A percentile compares a stretch with the other conserved stretches of the same genome.
Evolutionary conservation across 2,329 filamentous ascomycete species (phyloP).

Genomic region (Ustulina deusta): DNA sequence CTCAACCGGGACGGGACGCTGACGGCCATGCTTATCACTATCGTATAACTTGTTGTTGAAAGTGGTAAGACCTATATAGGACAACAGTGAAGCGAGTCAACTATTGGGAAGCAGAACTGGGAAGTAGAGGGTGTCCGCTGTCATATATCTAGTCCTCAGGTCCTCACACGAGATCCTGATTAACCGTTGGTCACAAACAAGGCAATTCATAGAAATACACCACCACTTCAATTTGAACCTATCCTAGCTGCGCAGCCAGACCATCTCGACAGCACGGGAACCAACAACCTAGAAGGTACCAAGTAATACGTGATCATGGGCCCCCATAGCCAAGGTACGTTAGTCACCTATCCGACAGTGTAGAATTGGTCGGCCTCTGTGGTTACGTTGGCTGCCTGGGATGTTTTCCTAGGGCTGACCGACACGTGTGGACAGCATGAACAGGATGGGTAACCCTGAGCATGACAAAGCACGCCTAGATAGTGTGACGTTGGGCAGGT

Average conservation of each 20-base stretch:
- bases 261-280: conserved; percentile 22
- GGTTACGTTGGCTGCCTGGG: conserved; percentile 22
- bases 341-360: conserved; percentile 24
- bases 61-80: neutral
- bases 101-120: neutral
- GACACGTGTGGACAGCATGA: conserved; percentile 32
- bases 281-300: conserved; percentile 20
- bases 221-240: conserved; percentile 4
- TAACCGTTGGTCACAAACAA: conserved; percentile 6
- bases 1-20: conserved; percentile 42
- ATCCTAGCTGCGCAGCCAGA: conserved; percentile 3
- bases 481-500: conserved; percentile 33
- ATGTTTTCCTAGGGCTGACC: conserved; percentile 35
- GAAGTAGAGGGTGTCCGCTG: neutral
- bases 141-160: conserved; percentile 19
- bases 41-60: neutral
- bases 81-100: neutral
- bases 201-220: conserved; percentile 8
- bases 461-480: conserved; percentile 32
- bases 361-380: conserved; percentile 1
- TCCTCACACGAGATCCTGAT: neutral
- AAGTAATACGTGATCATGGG: conserved; percentile 36
- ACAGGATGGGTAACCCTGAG: conserved; percentile 23
- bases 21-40: conserved; percentile 42
- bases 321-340: conserved; percentile 31